These are phyloP conservation scores for Carex parvula DNA, from an alignment of 176 grass and related monocot genomes.

Conservation along the genomic window DNA sequence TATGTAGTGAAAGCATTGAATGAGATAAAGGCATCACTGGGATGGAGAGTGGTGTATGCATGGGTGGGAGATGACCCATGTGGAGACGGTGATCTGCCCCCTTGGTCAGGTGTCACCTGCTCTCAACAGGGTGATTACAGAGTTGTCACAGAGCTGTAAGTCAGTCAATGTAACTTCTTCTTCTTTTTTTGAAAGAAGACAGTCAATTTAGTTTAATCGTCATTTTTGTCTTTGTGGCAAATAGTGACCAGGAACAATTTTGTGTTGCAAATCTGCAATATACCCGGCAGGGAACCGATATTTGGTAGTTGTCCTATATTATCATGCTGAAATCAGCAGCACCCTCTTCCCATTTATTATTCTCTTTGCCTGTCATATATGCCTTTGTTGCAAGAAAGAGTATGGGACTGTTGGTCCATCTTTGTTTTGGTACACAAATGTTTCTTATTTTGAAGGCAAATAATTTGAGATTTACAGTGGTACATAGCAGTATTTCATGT, in stretches of 20 bases:
- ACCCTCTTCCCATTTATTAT: not conserved
- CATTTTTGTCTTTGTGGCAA: slow-evolving; percentile 8
- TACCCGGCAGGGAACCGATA: not conserved
- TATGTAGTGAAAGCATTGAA: slow-evolving; percentile 97
- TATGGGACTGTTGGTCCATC: not conserved
- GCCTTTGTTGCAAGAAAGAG: not conserved
- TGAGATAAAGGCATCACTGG: slow-evolving; percentile 90
- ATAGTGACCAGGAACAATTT: not conserved
- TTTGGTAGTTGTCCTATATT: not conserved
- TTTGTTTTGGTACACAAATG: not conserved
- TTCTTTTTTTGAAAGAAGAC: not conserved
- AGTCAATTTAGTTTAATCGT: too few species aligned
- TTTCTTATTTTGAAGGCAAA: not conserved
- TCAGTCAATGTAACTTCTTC: not conserved
- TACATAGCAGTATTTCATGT: not conserved
- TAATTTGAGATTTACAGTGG: not conserved
- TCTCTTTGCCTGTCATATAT: not conserved
- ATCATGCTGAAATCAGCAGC: not conserved
- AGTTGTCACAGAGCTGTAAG: slow-evolving; percentile 95
- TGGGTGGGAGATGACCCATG: slow-evolving; percentile 98
- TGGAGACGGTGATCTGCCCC: slow-evolving; percentile 78
- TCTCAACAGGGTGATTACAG: slow-evolving; percentile 94
- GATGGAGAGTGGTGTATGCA: slow-evolving; percentile 97
- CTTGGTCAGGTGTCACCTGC: slow-evolving; percentile 97
- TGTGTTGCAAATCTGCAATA: not conserved